phyloP scores from a whole-genome alignment of 1,284 basidiomycete genomes.

The Porodaedalea pini region DNA sequence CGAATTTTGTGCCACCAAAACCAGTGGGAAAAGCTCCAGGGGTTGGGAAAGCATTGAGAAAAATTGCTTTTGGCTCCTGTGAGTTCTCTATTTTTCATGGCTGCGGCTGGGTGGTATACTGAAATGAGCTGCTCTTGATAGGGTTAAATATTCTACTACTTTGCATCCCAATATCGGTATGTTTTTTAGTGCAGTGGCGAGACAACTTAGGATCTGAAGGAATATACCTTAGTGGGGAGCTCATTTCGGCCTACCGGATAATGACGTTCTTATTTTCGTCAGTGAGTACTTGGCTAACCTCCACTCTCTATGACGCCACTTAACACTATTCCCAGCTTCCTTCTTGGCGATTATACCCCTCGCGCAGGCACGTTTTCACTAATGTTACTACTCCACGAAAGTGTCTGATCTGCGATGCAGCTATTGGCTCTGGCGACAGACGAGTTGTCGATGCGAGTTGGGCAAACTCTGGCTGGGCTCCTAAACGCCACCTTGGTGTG shows the following conservation, averaged over 20 bases:
- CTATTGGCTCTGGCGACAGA: conserved; percentile 86
- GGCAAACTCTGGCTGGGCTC: conserved; percentile 82
- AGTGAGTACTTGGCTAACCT: conserved; percentile 45
- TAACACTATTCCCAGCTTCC: conserved; percentile 45
- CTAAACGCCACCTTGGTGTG: conserved; percentile 80
- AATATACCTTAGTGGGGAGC: conserved; percentile 62
- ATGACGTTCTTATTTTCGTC: conserved; percentile 62
- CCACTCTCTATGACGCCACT: not conserved
- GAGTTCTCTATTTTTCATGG: conserved; percentile 14
- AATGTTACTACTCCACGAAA: not conserved
- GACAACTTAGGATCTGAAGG: not conserved
- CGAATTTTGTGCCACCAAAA: not conserved
- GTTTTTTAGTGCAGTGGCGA: conserved; percentile 25
- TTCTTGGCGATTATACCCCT: conserved; percentile 73
- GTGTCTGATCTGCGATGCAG: conserved; percentile 33
- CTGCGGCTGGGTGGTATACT: not conserved
- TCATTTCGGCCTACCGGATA: conserved; percentile 52
- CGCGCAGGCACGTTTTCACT: conserved; percentile 52
- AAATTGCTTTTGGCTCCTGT: conserved; percentile 56
- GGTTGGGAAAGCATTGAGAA: conserved; percentile 39
- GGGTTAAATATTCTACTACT: conserved; percentile 63
- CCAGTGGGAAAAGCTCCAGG: conserved; percentile 35
- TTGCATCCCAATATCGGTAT: conserved; percentile 67
- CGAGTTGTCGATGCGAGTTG: conserved; percentile 76
- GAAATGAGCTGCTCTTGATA: conserved; percentile 26